Conservation (phyloP, 2,329 filamentous ascomycete species). For the Colletotrichum siamense region DNA sequence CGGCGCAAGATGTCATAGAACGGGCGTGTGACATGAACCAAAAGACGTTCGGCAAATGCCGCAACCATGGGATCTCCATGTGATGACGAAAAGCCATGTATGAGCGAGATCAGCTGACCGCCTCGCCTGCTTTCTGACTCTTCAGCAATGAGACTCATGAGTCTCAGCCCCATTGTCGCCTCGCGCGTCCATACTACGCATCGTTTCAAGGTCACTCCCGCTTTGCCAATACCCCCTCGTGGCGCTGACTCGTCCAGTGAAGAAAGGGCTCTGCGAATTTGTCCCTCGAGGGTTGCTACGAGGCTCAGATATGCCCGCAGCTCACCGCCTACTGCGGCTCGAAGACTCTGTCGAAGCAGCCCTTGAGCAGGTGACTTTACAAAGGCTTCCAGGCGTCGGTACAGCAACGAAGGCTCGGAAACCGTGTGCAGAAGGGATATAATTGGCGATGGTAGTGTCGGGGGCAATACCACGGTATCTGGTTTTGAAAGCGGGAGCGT, state of each 20-base stretch:
- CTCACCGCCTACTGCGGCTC: slow-evolving; percentile 84
- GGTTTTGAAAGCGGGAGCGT: slow-evolving; percentile 78
- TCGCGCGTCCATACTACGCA: slow-evolving; percentile 98
- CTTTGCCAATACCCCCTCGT: slow-evolving; percentile 77
- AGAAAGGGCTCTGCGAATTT: slow-evolving; percentile 83
- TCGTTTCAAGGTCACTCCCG: slow-evolving; percentile 91
- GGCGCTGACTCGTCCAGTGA: slow-evolving; percentile 73
- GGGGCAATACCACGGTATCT: slow-evolving; percentile 75
- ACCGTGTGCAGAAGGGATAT: slow-evolving; percentile 87
- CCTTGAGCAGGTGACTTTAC: slow-evolving; percentile 82
- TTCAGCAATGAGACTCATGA: slow-evolving; percentile 95
- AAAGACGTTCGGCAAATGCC: slow-evolving; percentile 87
- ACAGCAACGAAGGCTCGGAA: slow-evolving; percentile 93
- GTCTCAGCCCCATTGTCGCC: slow-evolving; percentile 89
- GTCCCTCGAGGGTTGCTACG: slow-evolving; percentile 89
- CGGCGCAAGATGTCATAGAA: slow-evolving; percentile 96
- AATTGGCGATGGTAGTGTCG: slow-evolving; percentile 81
- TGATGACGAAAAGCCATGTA: slow-evolving; percentile 90
- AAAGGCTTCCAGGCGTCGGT: slow-evolving; percentile 80
- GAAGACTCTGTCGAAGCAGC: slow-evolving; percentile 88
- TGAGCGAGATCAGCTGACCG: slow-evolving; percentile 90
- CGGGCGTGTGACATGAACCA: slow-evolving; percentile 86
- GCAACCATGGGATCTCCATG: slow-evolving; percentile 96
- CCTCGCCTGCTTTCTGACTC: slow-evolving; percentile 84
- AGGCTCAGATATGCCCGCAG: slow-evolving; percentile 88